A percentile compares a stretch with the other conserved stretches of the same genome.
Conservation (phyloP, 148 eudicot genomes). For the Salicornia ramosissima region DNA sequence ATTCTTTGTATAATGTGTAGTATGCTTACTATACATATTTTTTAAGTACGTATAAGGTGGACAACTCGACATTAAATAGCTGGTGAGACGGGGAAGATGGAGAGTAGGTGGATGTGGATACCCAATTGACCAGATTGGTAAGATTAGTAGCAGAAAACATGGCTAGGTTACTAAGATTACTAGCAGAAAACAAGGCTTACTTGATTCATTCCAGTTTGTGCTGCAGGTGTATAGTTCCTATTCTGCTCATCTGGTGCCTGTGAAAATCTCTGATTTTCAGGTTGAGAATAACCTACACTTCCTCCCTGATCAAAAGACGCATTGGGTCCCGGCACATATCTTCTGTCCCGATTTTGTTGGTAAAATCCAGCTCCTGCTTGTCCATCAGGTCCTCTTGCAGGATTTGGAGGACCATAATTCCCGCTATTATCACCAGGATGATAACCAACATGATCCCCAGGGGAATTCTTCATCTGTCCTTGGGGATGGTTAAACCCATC, state of each 20-base stretch:
- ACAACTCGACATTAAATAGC: too few species aligned
- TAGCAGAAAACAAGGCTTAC: slow-evolving; percentile 31
- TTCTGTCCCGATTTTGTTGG: slow-evolving; percentile 31
- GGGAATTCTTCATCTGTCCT: slow-evolving; percentile 20
- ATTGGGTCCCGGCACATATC: slow-evolving; percentile 21
- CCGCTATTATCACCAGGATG: slow-evolving; percentile 15
- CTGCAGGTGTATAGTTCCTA: slow-evolving; percentile 28
- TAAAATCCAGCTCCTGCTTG: slow-evolving; percentile 34
- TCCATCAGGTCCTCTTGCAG: slow-evolving; percentile 36
- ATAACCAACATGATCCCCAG: slow-evolving; percentile 29
- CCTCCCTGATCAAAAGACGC: slow-evolving; percentile 16
- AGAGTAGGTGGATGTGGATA: too few species aligned
- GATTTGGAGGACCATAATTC: slow-evolving; percentile 26
- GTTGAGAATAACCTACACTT: slow-evolving; percentile 19
- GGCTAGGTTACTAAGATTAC: too few species aligned
- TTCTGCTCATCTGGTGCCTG: slow-evolving; percentile 31
- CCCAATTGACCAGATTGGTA: too few species aligned
- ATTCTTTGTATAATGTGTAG: too few species aligned
- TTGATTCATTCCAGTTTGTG: slow-evolving; percentile 35
- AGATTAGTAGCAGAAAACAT: too few species aligned
- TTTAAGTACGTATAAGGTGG: too few species aligned
- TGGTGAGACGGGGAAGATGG: too few species aligned
- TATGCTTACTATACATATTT: too few species aligned
- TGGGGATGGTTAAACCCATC: slow-evolving; percentile 31
- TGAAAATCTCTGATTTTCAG: slow-evolving; percentile 27